Base-by-base conservation (phyloP, 192 early-diverging fungal genomes). In the Linderina pennispora region DNA sequence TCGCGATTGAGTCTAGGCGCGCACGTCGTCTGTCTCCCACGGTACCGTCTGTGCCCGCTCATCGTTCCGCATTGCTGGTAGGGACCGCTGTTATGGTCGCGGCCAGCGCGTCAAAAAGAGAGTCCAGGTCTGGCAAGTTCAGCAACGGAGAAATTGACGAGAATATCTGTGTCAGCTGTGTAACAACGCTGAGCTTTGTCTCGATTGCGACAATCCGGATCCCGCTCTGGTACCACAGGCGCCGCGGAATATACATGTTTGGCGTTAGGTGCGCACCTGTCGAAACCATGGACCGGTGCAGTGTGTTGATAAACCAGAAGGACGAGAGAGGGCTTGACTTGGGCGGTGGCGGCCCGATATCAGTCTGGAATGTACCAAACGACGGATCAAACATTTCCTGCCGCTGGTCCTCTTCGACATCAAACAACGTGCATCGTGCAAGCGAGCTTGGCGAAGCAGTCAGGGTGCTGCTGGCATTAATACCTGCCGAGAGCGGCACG, bases 181-280 rank as follows among this genome's bases (percentile, higher is more conserved):
- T 48, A 42, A 69, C 33, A 40, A 67, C 74, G 41, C 58, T 40
- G 10, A 76, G 56, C 62, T 76, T 76, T 3, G 56, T 41, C 18
- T 76, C 74, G 35, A 76, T 60, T 15, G 74, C 74, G n/a, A 52
- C 40, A 21, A 76, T 55, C 15, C 74, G 74, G 32, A 69, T 69
- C 7, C 67, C 74, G 1, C 55, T 37, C 43, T 76, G 74, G 58
- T 43, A 76, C 74, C 74, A 76, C 31, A 76, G 33, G 11, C 74
- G 65, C 21, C 66, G 62, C 2, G 74, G 67, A 17, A 76, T 61
- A 40, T 45, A 76, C 44, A 76, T 48, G 19, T 55, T 65, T 9
- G 60, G 36, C 2, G 74, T 76, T 41, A 76, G 23, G 21, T 69
- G 50, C 5, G 66, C 74, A 2, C 74, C 74, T 36, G 45, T 36